Conservation (phyloP, 1,139 yeast genomes). For the Eremothecium gossypii region DNA sequence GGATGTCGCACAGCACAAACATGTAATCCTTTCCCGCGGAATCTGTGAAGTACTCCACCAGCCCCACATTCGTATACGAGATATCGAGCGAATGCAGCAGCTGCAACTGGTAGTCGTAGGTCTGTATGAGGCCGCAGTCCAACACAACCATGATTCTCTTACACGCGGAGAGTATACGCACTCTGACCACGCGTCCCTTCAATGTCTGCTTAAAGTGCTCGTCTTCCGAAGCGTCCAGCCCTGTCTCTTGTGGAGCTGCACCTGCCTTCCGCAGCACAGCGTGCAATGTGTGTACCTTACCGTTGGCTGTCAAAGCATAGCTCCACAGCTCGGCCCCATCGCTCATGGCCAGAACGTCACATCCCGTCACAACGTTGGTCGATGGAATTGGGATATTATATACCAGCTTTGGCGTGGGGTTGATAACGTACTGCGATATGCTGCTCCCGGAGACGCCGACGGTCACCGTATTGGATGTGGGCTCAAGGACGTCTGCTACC, state of each 20-base stretch:
- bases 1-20: constrained; percentile 19
- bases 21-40: constrained; percentile 14
- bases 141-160: constrained; percentile 35
- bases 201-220: constrained; percentile 26
- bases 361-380: constrained; percentile 28
- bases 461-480: constrained; percentile 31
- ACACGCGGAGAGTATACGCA: constrained; percentile 19
- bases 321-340: constrained; percentile 17
- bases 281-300: constrained; percentile 14
- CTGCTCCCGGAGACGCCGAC: constrained; percentile 73
- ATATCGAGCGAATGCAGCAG: constrained; percentile 17
- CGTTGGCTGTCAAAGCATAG: constrained; percentile 15
- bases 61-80: constrained; percentile 18
- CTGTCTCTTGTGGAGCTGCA: constrained; percentile 7
- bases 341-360: constrained; percentile 16
- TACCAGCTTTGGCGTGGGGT: constrained; percentile 71
- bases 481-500: constrained; percentile 21
- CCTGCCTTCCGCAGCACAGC: constrained; percentile 12
- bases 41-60: constrained; percentile 16
- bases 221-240: constrained; percentile 13
- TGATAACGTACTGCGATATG: constrained; percentile 58
- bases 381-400: constrained; percentile 29
- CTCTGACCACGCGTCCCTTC: constrained; percentile 29
- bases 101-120: constrained; percentile 27
- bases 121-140: constrained; percentile 37